Base-by-base conservation (phyloP, 345 rosid species). In the Carallia brachiata region DNA sequence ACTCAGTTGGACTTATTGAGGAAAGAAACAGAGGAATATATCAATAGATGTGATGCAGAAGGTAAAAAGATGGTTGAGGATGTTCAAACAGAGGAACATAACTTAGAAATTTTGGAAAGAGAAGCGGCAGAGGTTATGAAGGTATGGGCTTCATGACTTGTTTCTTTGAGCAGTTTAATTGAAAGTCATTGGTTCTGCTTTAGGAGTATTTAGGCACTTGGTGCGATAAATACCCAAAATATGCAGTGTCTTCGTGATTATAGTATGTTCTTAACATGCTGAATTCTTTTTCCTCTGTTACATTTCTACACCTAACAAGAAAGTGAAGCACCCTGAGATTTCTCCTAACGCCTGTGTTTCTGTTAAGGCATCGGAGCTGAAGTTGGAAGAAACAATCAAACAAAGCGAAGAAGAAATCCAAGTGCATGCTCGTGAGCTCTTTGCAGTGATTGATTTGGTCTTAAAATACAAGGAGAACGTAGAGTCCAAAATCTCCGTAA, bases 121-220 rank as follows among this genome's bases (percentile, higher is more conserved):
- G 93, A 90, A 83, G 97, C 93, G 32, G 81, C 85, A 4, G 97
- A 85, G 75, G 74, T 87, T 75, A 54, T 85, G 63, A 85, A 79
- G 90, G 92, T 86, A 77, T 67, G 70, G 6, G 4, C 7, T 39
- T 77, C 23, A n/a, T 10, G 15, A n/a, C 36, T 48, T 54, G 6
- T 69, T 66, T 56, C 60, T 23, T 61, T 44, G 63, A 28, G 19
- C 37, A 10, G 56, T 34, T 27, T 19, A 59, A 18, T 56, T 13
- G 60, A 5, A 56, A 56, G 60, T 19, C 15, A 56, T 28, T 55
- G 10, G 16, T 55, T 8, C 15, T 55, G 60, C 32, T 23, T 44
- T 23, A 23, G 60, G 60, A 9, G 10, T 13, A 56, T 56, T 56
- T 56, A 30, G 17, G 17, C 50, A 10, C 16, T 44, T 3, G 17